Conservation (phyloP, 768 basidiomycete genomes). For the Boletellus emodensis region DNA sequence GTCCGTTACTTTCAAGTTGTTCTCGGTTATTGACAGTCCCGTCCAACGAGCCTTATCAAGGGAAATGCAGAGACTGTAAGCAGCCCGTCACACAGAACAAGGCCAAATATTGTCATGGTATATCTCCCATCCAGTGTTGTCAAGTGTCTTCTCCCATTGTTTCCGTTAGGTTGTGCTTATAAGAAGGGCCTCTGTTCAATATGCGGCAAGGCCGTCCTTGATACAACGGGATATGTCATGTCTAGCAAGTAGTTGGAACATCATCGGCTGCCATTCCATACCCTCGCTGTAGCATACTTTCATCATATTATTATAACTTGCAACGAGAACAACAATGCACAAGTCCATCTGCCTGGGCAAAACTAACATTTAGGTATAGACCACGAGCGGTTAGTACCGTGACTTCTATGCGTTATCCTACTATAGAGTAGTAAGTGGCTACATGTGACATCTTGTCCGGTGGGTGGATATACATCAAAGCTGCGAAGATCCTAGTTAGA, state of each 20-base stretch:
- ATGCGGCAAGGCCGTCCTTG: slow-evolving; percentile 83
- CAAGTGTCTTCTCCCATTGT: slow-evolving; percentile 3
- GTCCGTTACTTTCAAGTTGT: slow-evolving; percentile 23
- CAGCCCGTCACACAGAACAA: slow-evolving; percentile 79
- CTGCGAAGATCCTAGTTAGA: slow-evolving; percentile 17
- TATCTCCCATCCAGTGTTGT: slow-evolving; percentile 19
- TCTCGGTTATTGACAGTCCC: slow-evolving; percentile 1
- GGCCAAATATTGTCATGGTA: slow-evolving; percentile 88
- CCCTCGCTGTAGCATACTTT: slow-evolving; percentile 15
- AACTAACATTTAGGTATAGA: background rate
- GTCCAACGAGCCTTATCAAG: slow-evolving; percentile 66
- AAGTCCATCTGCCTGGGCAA: no score
- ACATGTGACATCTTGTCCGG: slow-evolving; percentile 10
- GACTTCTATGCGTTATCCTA: background rate
- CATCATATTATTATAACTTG: slow-evolving; percentile 11
- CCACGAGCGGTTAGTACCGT: background rate
- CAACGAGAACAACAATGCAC: background rate
- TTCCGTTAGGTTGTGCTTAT: slow-evolving; percentile 70
- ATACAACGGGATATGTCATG: slow-evolving; percentile 82
- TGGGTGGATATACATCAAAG: slow-evolving; percentile 1
- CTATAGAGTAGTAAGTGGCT: background rate
- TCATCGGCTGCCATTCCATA: slow-evolving; percentile 13
- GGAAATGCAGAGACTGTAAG: slow-evolving; percentile 87
- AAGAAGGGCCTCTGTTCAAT: slow-evolving; percentile 85
- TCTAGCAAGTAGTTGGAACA: slow-evolving; percentile 57